phyloP scores from a whole-genome alignment of 306 rosid genomes.

The Prunus kanzakura region DNA sequence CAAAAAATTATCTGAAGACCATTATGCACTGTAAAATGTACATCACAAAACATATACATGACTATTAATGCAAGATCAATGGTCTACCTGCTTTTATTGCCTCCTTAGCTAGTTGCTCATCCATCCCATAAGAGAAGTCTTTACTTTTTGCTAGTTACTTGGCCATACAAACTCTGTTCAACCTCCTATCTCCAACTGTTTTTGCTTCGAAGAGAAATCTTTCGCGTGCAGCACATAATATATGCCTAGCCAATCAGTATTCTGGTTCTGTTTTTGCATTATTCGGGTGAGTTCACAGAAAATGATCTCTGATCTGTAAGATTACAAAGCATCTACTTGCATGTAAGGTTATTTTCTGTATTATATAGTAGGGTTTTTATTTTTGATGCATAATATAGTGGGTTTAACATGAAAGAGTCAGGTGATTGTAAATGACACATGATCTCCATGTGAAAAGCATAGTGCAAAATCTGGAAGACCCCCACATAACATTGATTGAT shows the following conservation, averaged over 20 bases:
- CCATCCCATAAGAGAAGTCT: constrained; percentile 51
- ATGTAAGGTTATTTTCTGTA: too few relatives aligned
- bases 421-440: neutral
- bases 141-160: constrained; percentile 39
- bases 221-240: too few relatives aligned
- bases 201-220: constrained; percentile 36
- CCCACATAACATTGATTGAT: neutral
- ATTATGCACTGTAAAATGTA: constrained; percentile 18
- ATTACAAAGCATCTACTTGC: too few relatives aligned
- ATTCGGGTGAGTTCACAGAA: too few relatives aligned
- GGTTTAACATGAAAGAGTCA: too few relatives aligned
- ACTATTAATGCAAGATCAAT: constrained; percentile 20
- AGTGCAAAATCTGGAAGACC: neutral
- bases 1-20: too few relatives aligned
- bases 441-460: neutral
- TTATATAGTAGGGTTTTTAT: too few relatives aligned
- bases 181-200: constrained; percentile 72
- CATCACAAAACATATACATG: constrained; percentile 19
- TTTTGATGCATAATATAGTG: too few relatives aligned
- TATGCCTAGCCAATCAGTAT: too few relatives aligned
- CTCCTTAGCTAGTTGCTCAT: constrained; percentile 75
- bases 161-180: constrained; percentile 69
- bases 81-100: constrained; percentile 68
- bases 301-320: too few relatives aligned
- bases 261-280: too few relatives aligned